Evolutionary conservation across 768 basidiomycete genomes (phyloP).

Genomic region (Phaffia australis): DNA sequence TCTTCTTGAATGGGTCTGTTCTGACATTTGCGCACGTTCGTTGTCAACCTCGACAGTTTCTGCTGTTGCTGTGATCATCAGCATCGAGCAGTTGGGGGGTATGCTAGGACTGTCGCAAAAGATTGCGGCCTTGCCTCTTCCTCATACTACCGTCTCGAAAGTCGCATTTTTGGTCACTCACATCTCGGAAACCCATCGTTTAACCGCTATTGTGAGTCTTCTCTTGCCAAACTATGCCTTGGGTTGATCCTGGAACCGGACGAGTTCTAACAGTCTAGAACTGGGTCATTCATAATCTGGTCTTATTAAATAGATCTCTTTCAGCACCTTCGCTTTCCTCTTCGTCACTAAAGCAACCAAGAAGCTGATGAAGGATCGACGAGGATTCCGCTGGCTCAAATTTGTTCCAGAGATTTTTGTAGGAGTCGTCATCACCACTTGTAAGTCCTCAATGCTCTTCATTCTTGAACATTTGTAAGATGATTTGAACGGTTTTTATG

Average conservation of each 20-base stretch:
- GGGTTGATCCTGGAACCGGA: background rate
- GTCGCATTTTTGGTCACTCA: slow-evolving; percentile 59
- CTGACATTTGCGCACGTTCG: too few relatives aligned
- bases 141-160: slow-evolving; percentile 58
- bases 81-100: slow-evolving; percentile 58
- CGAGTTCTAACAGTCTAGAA: background rate
- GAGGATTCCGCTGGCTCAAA: slow-evolving; percentile 55
- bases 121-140: slow-evolving; percentile 24
- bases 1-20: background rate
- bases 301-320: slow-evolving; percentile 41
- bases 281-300: background rate
- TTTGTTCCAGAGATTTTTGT: slow-evolving; percentile 83
- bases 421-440: slow-evolving; percentile 68
- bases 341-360: slow-evolving; percentile 48
- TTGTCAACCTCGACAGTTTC: slow-evolving; percentile 4
- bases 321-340: slow-evolving; percentile 56
- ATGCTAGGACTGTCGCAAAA: slow-evolving; percentile 63
- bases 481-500: background rate
- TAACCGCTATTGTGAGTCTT: slow-evolving; percentile 52
- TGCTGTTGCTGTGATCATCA: slow-evolving; percentile 57
- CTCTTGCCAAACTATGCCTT: background rate
- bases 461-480: slow-evolving; percentile 3
- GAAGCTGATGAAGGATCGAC: slow-evolving; percentile 24
- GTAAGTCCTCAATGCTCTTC: slow-evolving; percentile 44
- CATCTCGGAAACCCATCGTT: slow-evolving; percentile 43